Conservation (phyloP, 805 yeast genomes). For the Vanderwaltozyma verrucispora region DNA sequence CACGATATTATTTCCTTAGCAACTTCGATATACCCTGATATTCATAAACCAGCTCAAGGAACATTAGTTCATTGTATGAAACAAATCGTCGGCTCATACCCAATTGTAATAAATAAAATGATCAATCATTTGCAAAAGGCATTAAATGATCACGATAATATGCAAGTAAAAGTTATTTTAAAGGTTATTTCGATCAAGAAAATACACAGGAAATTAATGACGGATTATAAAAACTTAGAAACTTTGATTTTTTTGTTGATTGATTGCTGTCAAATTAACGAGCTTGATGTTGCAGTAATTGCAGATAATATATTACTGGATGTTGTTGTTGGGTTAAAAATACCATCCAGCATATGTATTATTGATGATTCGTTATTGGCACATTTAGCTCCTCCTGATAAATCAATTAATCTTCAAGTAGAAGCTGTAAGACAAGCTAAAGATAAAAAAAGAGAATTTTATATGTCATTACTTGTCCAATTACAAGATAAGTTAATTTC, state of each 20-base stretch:
- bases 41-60: conserved; percentile 60
- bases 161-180: conserved; percentile 54
- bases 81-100: conserved; percentile 57
- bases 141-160: conserved; percentile 38
- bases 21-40: conserved; percentile 58
- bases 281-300: conserved; percentile 40
- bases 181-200: conserved; percentile 46
- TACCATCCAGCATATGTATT: conserved; percentile 46
- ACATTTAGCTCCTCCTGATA: conserved; percentile 55
- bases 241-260: conserved; percentile 40
- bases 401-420: conserved; percentile 45
- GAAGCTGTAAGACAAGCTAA: conserved; percentile 54
- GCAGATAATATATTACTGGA: conserved; percentile 44
- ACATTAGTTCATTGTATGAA: conserved; percentile 60
- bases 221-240: conserved; percentile 44
- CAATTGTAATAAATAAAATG: conserved; percentile 34
- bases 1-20: conserved; percentile 55
- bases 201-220: conserved; percentile 46
- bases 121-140: conserved; percentile 42
- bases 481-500: conserved; percentile 33
- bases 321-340: conserved; percentile 32
- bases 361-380: conserved; percentile 32
- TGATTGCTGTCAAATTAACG: conserved; percentile 46
- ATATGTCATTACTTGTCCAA: conserved; percentile 32
- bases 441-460: conserved; percentile 39